phyloP scores from a whole-genome alignment of 2,329 filamentous ascomycete species.

The Aspergillus sp. region DNA sequence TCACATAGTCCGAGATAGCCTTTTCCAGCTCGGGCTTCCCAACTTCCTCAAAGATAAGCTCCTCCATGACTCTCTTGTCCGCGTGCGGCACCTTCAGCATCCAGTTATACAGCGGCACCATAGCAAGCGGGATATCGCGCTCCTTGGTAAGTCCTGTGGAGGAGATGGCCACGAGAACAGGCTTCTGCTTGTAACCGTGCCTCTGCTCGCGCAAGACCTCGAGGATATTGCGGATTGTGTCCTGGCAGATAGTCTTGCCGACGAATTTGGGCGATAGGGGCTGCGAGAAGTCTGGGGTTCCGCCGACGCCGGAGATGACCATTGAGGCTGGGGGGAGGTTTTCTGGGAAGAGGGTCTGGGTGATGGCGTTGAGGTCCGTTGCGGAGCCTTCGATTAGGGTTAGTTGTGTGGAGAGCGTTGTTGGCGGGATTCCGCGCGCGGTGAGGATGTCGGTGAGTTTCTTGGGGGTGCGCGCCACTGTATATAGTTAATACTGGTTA shows the following conservation, averaged over 20 bases:
- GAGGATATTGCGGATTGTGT: conserved; percentile 30
- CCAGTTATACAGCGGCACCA: conserved; percentile 34
- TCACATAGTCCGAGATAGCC: conserved; percentile 18
- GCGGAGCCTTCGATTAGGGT: conserved; percentile 51
- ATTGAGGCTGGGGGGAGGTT: conserved; percentile 31
- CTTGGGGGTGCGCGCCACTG: conserved; percentile 49
- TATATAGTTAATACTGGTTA: background rate
- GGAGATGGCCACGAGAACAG: conserved; percentile 32
- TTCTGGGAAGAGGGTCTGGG: conserved; percentile 27
- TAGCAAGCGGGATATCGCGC: conserved; percentile 32
- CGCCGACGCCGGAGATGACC: conserved; percentile 52
- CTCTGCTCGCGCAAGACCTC: conserved; percentile 12
- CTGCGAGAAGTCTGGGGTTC: conserved; percentile 27
- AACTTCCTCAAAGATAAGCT: conserved; percentile 23
- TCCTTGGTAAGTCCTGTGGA: conserved; percentile 34
- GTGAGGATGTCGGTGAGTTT: conserved; percentile 50
- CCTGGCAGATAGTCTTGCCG: conserved; percentile 35
- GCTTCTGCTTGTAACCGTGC: background rate
- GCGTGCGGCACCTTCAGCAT: conserved; percentile 34
- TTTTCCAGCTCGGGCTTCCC: conserved; percentile 16
- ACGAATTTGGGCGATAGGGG: conserved; percentile 31
- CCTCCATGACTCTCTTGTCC: conserved; percentile 39
- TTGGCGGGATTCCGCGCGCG: conserved; percentile 39
- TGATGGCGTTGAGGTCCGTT: conserved; percentile 43
- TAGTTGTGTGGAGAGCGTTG: conserved; percentile 40